Evolutionary conservation across 495 filamentous ascomycete genomes (phyloP), one percentile per base, ranked within the genome.

Genomic region (Annulohypoxylon stygium): DNA sequence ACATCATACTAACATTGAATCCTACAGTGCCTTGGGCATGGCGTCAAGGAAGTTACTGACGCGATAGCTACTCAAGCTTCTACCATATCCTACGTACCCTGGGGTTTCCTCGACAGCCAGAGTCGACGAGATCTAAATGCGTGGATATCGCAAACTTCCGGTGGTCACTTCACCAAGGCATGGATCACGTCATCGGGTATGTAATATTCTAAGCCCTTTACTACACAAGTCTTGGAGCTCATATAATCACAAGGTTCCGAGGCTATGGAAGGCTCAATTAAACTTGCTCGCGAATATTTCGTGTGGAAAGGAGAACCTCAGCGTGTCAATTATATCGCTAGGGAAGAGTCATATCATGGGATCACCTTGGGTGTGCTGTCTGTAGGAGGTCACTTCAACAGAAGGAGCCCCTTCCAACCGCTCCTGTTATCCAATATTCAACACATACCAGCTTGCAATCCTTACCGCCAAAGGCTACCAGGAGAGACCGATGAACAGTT

Each of bases 321-420:
- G 36, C 75, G 86, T 57, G 78, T 80, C 2, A 83, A 85, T n/a
- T 91, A 90, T 81, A 92, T 95, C 65, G 85, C 88, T 12, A 83
- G 93, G 10, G 83, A 85, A 53, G 86, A 89, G 20, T 91, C 90
- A n/a, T 95, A 93, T 72, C 92, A 95, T 68, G 93, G 93, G 5
- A 90, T 84, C 18, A 94, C 92, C 0, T 80, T 94, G 1, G 92
- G 92, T 0, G 85, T 90, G 0, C 78, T 95, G 14, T 83, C 86
- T 0, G 81, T 90, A 0, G 88, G 90, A 39, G 90, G 91, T 0
- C 92, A 94, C 78, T 77, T 85, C 18, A 83, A 83, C 11, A 86
- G 92, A 26, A 84, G 90, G 58, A 80, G 83, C n/a, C 86, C 88
- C 30, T 96, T 91, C 65, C 86, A 91, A 78, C 88, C 89, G 5